Conservation (phyloP, 495 filamentous ascomycete genomes). For the Podospora didyma region DNA sequence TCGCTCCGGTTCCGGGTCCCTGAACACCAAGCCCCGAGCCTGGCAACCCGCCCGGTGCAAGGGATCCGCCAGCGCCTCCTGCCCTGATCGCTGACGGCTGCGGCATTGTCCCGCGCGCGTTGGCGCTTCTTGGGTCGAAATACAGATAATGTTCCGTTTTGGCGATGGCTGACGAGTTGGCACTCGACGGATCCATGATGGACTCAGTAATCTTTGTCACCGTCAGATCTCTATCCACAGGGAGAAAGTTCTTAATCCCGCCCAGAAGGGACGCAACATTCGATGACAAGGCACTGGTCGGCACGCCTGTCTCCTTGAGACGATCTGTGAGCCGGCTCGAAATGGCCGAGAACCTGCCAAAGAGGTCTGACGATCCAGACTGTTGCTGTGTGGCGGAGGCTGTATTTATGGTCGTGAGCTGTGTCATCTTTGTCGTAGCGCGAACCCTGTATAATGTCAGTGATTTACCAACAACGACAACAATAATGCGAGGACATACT, state of each 20-base stretch:
- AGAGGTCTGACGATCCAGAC: slow-evolving; percentile 64
- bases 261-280: slow-evolving; percentile 95
- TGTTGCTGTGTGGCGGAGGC: slow-evolving; percentile 54
- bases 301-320: slow-evolving; percentile 79
- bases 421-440: slow-evolving; percentile 96
- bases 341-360: slow-evolving; percentile 84
- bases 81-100: slow-evolving; percentile 56
- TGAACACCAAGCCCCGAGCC: slow-evolving; percentile 40
- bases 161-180: slow-evolving; percentile 85
- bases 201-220: slow-evolving; percentile 97
- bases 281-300: slow-evolving; percentile 52
- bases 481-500: slow-evolving; percentile 45
- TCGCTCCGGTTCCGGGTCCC: slow-evolving; percentile 68
- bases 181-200: slow-evolving; percentile 91
- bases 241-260: slow-evolving; percentile 98
- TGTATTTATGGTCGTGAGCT: slow-evolving; percentile 82
- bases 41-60: slow-evolving; percentile 41
- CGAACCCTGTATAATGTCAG: slow-evolving; percentile 61
- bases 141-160: slow-evolving; percentile 99
- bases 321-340: slow-evolving; percentile 89
- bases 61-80: slow-evolving; percentile 25
- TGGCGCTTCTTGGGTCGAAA: slow-evolving; percentile 91
- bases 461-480: not conserved
- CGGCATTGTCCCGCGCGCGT: slow-evolving; percentile 89
- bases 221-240: slow-evolving; percentile 90